These are phyloP conservation scores for Cyclotella choctawhatcheeana DNA, from an alignment of 108 stramenopile genomes.

Conservation along the genomic window DNA sequence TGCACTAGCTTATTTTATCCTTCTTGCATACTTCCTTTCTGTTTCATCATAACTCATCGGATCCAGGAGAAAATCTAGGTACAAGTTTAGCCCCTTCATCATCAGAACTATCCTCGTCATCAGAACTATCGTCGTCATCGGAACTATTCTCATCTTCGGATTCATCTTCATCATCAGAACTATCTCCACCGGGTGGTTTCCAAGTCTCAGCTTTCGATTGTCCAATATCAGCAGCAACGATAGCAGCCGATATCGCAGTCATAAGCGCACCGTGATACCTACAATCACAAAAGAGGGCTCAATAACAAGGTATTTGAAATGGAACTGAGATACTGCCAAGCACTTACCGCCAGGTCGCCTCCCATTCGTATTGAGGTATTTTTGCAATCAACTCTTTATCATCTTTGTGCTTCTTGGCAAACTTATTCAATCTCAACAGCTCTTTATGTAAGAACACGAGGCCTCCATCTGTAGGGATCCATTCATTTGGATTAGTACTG, in stretches of 20 bases:
- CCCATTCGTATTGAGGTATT: slow-evolving; percentile 53
- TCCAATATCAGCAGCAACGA: slow-evolving; percentile 30
- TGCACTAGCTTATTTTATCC: too few relatives aligned
- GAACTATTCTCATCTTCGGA: background rate
- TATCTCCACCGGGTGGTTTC: slow-evolving; percentile 12
- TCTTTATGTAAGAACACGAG: slow-evolving; percentile 27
- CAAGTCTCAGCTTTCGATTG: background rate
- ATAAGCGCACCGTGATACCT: slow-evolving; percentile 34
- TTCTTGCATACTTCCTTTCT: background rate
- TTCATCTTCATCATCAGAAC: slow-evolving; percentile 23
- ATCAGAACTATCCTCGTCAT: slow-evolving; percentile 1
- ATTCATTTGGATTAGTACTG: slow-evolving; percentile 21
- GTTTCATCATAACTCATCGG: slow-evolving; percentile 16
- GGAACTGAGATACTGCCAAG: background rate
- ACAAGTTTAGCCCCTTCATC: background rate
- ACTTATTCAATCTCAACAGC: slow-evolving; percentile 19
- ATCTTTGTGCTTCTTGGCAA: slow-evolving; percentile 20
- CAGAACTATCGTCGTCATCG: slow-evolving; percentile 7
- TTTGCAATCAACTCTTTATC: slow-evolving; percentile 28
- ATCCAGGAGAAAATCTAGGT: background rate
- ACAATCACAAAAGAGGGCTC: background rate
- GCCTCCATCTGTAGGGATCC: slow-evolving; percentile 30
- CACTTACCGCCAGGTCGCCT: slow-evolving; percentile 37
- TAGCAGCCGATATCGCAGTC: slow-evolving; percentile 42
- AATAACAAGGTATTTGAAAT: background rate